Conservation (phyloP, 106 monocot genomes). For the Triglochin maritima region DNA sequence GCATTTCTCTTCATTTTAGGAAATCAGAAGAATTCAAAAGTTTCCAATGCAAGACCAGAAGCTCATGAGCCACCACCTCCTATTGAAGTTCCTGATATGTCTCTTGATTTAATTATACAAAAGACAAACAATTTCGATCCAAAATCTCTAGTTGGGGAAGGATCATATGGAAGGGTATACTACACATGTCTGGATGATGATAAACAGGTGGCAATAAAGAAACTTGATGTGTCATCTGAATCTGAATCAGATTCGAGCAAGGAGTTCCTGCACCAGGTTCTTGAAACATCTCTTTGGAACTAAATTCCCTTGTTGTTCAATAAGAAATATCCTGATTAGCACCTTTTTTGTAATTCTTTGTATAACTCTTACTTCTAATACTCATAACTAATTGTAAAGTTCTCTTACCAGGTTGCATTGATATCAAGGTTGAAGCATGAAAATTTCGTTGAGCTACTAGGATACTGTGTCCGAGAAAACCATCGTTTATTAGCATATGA, state of each 20-base stretch:
- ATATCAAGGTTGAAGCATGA: slow-evolving; percentile 75
- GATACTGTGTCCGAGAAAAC: slow-evolving; percentile 65
- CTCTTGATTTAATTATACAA: slow-evolving; percentile 8
- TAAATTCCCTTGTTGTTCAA: too few species aligned
- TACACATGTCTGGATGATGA: slow-evolving; percentile 9
- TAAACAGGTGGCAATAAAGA: slow-evolving; percentile 17
- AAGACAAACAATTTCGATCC: slow-evolving; percentile 23
- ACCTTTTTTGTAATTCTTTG: too few species aligned
- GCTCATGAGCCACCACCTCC: slow-evolving; percentile 1
- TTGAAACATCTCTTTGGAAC: background rate
- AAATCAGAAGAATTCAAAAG: slow-evolving; percentile 8
- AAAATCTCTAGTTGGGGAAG: slow-evolving; percentile 24
- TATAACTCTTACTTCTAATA: too few species aligned
- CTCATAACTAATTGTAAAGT: too few species aligned
- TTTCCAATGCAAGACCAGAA: slow-evolving; percentile 2
- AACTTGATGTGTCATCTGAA: slow-evolving; percentile 21
- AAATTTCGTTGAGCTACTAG: slow-evolving; percentile 68
- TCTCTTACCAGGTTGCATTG: slow-evolving; percentile 38
- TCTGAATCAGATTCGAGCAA: slow-evolving; percentile 4
- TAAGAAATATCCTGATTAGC: too few species aligned
- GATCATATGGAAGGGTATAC: slow-evolving; percentile 28
- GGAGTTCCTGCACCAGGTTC: slow-evolving; percentile 21
- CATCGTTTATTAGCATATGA: slow-evolving; percentile 61
- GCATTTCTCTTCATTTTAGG: background rate
- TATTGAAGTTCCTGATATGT: slow-evolving; percentile 13